phyloP scores from a whole-genome alignment of 306 rosid species.

The Medicago ruthenica region DNA sequence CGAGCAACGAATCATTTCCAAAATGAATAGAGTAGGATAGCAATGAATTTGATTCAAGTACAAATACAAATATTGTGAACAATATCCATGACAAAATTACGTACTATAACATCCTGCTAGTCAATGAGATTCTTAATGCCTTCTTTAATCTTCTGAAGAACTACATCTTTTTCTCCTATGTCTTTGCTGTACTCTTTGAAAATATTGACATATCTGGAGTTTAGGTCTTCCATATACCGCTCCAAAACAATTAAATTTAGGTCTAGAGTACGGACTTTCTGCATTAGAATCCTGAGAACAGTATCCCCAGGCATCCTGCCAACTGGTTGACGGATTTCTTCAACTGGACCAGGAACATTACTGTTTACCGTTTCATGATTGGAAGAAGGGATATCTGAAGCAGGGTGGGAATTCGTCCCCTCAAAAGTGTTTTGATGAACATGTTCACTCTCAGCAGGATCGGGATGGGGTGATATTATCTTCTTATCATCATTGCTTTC shows the following conservation, averaged over 20 bases:
- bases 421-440: constrained; percentile 35
- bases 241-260: constrained; percentile 81
- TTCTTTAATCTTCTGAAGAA: constrained; percentile 69
- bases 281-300: constrained; percentile 91
- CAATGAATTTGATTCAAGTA: constrained; percentile 3
- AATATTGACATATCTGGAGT: constrained; percentile 73
- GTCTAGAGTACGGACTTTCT: constrained; percentile 90
- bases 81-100: constrained; percentile 47
- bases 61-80: background rate
- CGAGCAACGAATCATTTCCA: constrained; percentile 38
- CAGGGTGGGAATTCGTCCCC: constrained; percentile 50
- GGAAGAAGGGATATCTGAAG: constrained; percentile 49
- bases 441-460: constrained; percentile 57
- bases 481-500: constrained; percentile 64
- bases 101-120: constrained; percentile 65
- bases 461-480: constrained; percentile 47
- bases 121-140: constrained; percentile 63
- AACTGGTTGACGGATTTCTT: constrained; percentile 76
- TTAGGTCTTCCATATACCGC: constrained; percentile 80
- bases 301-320: constrained; percentile 98
- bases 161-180: constrained; percentile 58
- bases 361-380: constrained; percentile 57
- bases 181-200: constrained; percentile 76
- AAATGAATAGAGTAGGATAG: constrained; percentile 27
- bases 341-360: constrained; percentile 67